Evolutionary conservation across 1,284 basidiomycete species (phyloP).

Genomic region (Leccinum fallax): DNA sequence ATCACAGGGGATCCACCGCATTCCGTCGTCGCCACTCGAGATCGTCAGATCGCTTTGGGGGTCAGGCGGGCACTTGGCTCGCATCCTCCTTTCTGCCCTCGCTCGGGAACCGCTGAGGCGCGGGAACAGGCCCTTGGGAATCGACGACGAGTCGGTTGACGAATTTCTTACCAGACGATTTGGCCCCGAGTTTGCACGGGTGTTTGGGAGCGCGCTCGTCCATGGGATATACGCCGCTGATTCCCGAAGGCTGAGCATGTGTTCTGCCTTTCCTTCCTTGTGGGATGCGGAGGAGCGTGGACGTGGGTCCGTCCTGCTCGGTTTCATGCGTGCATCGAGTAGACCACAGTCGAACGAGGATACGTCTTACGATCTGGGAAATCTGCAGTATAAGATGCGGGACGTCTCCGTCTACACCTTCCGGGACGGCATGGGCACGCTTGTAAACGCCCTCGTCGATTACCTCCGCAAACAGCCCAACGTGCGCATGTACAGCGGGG

Average conservation of each 20-base stretch:
- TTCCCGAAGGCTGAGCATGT: constrained; percentile 72
- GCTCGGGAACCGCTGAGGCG: constrained; percentile 60
- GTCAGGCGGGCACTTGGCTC: constrained; percentile 49
- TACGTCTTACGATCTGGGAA: constrained; percentile 53
- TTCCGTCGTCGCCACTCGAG: constrained; percentile 52
- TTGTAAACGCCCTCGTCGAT: constrained; percentile 61
- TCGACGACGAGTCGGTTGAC: constrained; percentile 81
- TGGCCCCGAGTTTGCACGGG: constrained; percentile 69
- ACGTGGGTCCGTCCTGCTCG: constrained; percentile 68
- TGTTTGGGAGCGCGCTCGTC: constrained; percentile 81
- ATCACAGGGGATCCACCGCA: constrained; percentile 42
- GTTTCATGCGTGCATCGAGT: constrained; percentile 47
- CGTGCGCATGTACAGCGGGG: constrained; percentile 57
- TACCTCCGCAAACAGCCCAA: constrained; percentile 52
- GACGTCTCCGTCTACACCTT: constrained; percentile 80
- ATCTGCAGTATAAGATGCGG: constrained; percentile 55
- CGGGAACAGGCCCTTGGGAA: constrained; percentile 40
- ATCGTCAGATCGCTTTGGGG: constrained; percentile 46
- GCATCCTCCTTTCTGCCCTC: constrained; percentile 55
- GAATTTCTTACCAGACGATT: constrained; percentile 79
- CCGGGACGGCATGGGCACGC: constrained; percentile 71
- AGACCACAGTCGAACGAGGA: constrained; percentile 24
- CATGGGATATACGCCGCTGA: constrained; percentile 96
- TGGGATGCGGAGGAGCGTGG: constrained; percentile 70
- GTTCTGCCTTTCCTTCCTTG: constrained; percentile 75